Conservation (phyloP, 2,329 filamentous ascomycete species). For the Simplicillium sp. region DNA sequence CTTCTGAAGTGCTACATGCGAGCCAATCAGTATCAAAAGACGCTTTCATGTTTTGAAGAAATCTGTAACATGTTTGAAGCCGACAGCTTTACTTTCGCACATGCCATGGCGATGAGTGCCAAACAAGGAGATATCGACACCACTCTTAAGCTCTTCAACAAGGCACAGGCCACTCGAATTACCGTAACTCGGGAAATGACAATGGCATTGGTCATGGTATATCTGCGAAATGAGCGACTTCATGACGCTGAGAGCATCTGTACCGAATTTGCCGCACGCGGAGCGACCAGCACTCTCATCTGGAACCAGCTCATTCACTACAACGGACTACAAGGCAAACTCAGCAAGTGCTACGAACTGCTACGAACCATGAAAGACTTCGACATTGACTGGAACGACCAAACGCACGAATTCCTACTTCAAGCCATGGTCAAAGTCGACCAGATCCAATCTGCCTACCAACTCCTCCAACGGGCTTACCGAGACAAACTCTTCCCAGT, state of each 20-base stretch:
- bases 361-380: slow-evolving; percentile 38
- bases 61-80: slow-evolving; percentile 43
- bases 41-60: slow-evolving; percentile 52
- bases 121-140: slow-evolving; percentile 63
- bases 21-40: slow-evolving; percentile 56
- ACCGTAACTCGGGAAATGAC: slow-evolving; percentile 47
- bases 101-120: slow-evolving; percentile 64
- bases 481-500: slow-evolving; percentile 35
- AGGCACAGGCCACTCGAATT: slow-evolving; percentile 46
- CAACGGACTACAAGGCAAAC: slow-evolving; percentile 52
- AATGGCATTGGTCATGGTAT: slow-evolving; percentile 57
- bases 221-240: slow-evolving; percentile 35
- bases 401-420: slow-evolving; percentile 41
- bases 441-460: slow-evolving; percentile 39
- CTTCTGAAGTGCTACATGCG: slow-evolving; percentile 63
- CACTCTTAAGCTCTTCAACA: slow-evolving; percentile 54
- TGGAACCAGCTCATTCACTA: slow-evolving; percentile 73
- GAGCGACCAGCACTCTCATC: slow-evolving; percentile 46
- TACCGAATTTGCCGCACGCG: slow-evolving; percentile 40
- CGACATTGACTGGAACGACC: slow-evolving; percentile 35
- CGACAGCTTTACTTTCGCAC: slow-evolving; percentile 57
- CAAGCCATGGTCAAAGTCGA: slow-evolving; percentile 36
- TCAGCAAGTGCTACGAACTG: slow-evolving; percentile 37
- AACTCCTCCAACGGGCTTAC: slow-evolving; percentile 34
- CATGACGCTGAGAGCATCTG: slow-evolving; percentile 27